These are phyloP conservation scores for Dryas drummondii DNA, from an alignment of 306 rosid species.

Conservation along the genomic window DNA sequence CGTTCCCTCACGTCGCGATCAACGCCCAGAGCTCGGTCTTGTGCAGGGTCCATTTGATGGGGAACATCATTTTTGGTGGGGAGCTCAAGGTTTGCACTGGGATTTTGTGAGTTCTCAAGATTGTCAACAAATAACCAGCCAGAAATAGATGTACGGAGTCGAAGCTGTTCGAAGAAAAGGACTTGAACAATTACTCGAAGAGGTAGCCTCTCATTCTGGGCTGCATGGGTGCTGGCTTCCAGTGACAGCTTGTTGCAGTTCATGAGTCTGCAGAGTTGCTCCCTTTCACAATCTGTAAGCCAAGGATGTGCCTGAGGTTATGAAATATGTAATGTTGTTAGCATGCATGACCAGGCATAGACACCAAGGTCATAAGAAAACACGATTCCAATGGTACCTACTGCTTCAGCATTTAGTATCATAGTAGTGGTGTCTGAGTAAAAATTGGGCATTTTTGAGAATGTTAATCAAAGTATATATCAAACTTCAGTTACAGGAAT, in stretches of 20 bases:
- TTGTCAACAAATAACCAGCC: constrained; percentile 79
- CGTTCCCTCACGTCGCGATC: constrained; percentile 59
- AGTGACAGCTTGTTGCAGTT: constrained; percentile 78
- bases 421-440: not conserved
- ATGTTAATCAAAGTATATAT: not conserved
- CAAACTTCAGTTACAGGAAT: constrained; percentile 1
- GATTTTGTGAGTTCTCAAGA: constrained; percentile 53
- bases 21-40: constrained; percentile 20
- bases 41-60: constrained; percentile 33
- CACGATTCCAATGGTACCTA: no score
- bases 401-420: not conserved
- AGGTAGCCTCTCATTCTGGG: constrained; percentile 83
- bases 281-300: constrained; percentile 79
- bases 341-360: constrained; percentile 12
- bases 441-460: not conserved
- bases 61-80: constrained; percentile 33
- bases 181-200: constrained; percentile 79
- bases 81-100: constrained; percentile 42
- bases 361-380: not conserved
- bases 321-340: constrained; percentile 17
- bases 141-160: constrained; percentile 82
- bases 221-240: constrained; percentile 88
- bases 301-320: constrained; percentile 78
- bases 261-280: constrained; percentile 81
- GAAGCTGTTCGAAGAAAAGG: constrained; percentile 80